Evolutionary conservation across 2,329 filamentous ascomycete genomes (phyloP).

Genomic region (Aspergillus neotritici): DNA sequence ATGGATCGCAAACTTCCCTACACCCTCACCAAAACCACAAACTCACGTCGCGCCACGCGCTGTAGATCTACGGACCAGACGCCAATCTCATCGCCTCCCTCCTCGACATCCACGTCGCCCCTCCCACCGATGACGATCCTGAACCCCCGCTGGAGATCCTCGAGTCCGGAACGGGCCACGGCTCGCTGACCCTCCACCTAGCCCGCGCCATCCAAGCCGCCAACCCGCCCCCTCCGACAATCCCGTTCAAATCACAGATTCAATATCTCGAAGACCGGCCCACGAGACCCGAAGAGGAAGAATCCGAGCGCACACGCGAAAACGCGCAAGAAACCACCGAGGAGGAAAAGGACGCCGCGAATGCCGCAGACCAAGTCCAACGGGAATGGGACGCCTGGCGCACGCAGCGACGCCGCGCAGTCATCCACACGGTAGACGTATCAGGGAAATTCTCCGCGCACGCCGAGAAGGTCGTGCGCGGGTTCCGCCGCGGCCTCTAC

Average conservation of each 20-base stretch:
- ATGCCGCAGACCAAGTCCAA: conserved; percentile 19
- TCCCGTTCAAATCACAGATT: conserved; percentile 34
- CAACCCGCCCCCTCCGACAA: conserved; percentile 51
- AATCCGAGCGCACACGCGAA: conserved; percentile 8
- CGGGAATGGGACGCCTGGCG: conserved; percentile 44
- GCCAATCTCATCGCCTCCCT: conserved; percentile 69
- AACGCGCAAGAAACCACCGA: conserved; percentile 1
- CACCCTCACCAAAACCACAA: neutral
- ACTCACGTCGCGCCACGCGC: conserved; percentile 2
- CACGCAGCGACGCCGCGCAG: conserved; percentile 54
- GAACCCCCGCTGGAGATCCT: conserved; percentile 62
- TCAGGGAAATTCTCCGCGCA: conserved; percentile 57
- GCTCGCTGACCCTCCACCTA: conserved; percentile 68
- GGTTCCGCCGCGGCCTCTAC: conserved; percentile 67
- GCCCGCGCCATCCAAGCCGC: conserved; percentile 70
- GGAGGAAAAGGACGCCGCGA: conserved; percentile 6
- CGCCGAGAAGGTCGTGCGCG: conserved; percentile 59
- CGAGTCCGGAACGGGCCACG: conserved; percentile 81
- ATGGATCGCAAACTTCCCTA: conserved; percentile 21
- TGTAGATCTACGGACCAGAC: conserved; percentile 67
- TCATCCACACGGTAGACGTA: conserved; percentile 71
- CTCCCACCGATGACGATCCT: conserved; percentile 26
- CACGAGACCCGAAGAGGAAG: conserved; percentile 19
- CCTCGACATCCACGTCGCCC: conserved; percentile 63
- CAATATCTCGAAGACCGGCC: conserved; percentile 23